Base-by-base conservation (phyloP, 2,329 filamentous ascomycete species). In the Moelleriella libera region DNA sequence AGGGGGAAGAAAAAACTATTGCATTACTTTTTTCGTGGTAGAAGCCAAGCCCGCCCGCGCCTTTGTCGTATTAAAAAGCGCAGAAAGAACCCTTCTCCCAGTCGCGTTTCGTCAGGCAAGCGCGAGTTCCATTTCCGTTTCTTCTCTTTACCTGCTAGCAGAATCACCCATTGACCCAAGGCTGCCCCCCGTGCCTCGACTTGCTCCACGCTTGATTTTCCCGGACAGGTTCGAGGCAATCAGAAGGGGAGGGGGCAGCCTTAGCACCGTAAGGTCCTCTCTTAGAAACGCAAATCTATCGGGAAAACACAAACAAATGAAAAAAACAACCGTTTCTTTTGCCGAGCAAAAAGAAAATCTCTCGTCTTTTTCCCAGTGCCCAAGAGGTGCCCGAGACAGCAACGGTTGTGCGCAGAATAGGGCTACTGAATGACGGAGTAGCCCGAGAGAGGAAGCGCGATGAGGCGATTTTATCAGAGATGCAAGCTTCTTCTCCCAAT, bases 1-100 rank as follows among this genome's bases (percentile, higher is more conserved):
- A 41, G 29, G 46, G 57, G 57, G 54, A 56, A 55, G 53, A 58
- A 58, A 57, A 61, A 44, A 58, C 59, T 59, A 55, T 64, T 61
- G 63, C 64, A 65, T 67, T 67, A 67, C 64, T 67, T 67, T 67
- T 66, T 6, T 59, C 62, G 34, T 30, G 29, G 58, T 63, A 55
- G 51, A 54, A 55, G 12, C 30, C 21, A 21, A 21, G 21, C 21
- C 21, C 21, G 21, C 21, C 21, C 21, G 21, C 21, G 21, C 21
- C 21, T 21, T 21, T 21, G 21, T 21, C 21, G 21, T 21, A 21
- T 21, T 21, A 21, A 21, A 21, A 21, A 21, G 21, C 21, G 21
- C 21, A 21, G 21, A 21, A 21, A 21, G 21, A 21, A 21, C 21
- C 21, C 21, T 21, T 21, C 21, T 2, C 21, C 21, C 21, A 21